Evolutionary conservation across 2,329 filamentous ascomycete species (phyloP), one percentile per base, ranked within the genome.

Genomic region (Dactylellina leptospora): DNA sequence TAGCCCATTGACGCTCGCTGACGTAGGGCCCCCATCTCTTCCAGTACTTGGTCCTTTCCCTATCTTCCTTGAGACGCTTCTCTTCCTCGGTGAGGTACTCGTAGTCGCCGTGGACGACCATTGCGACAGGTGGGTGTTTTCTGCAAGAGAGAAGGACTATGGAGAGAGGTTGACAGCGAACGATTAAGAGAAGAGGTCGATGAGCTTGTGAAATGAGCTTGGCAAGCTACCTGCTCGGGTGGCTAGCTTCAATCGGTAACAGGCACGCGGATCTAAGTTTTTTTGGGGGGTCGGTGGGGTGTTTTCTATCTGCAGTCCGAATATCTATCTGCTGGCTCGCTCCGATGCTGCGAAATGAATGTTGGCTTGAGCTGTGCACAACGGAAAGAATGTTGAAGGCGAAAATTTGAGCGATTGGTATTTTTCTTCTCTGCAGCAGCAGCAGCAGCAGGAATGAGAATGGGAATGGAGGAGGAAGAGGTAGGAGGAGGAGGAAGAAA

Each of bases 11-110:
- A 78, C 93, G 85, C 83, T 97, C 93, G 61, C 93, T 88, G 77
- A 96, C 89, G 78, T 97, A 97, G 22, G 93, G 89, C 61, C 93
- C 93, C 92, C 93, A 97, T 87, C 90, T 92, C 86, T 97, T 97
- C 93, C 93, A 97, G 83, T 97, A 97, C 80, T 91, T 93, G 75
- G 82, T 86, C 74, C 89, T 88, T 75, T 93, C 87, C 70, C 88
- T 87, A 81, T 97, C 93, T 78, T 96, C 87, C 78, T 90, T 89
- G 76, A 97, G 85, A 53, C 95, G 89, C 80, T 90, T 90, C 84
- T 97, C 93, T 82, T 97, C 93, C 80, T 90, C 88, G 72, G 90
- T 92, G 79, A 93, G 85, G 81, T 92, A 93, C 79, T 95, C 90
- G 81, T 95, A 87, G 78, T 89, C 87, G 81, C 96, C 92, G 79